These are phyloP conservation scores for Cladosporium sp. DNA, from an alignment of 2,329 filamentous ascomycete genomes.

Conservation along the genomic window DNA sequence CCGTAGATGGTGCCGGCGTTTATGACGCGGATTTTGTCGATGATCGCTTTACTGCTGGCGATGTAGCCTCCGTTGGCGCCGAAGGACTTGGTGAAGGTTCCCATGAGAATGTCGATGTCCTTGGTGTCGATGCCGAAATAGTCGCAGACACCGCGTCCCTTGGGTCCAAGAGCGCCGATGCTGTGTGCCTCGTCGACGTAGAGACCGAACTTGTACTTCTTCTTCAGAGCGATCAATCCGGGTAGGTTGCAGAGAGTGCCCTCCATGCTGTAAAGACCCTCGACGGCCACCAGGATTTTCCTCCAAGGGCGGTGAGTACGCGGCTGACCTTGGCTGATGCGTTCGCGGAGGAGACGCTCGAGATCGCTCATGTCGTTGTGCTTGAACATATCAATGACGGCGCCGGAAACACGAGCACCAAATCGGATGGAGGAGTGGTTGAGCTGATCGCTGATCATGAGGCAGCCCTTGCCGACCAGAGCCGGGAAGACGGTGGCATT, in stretches of 20 bases:
- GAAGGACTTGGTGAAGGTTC: slow-evolving; percentile 96
- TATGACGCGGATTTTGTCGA: slow-evolving; percentile 82
- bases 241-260: slow-evolving; percentile 98
- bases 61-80: slow-evolving; percentile 97
- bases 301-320: slow-evolving; percentile 99
- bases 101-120: slow-evolving; percentile 95
- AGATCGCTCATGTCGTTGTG: slow-evolving; percentile 93
- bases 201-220: slow-evolving; percentile 93
- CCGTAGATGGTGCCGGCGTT: slow-evolving; percentile 86
- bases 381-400: slow-evolving; percentile 94
- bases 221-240: slow-evolving; percentile 78
- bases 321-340: slow-evolving; percentile 93
- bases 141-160: slow-evolving; percentile 89
- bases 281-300: slow-evolving; percentile 95
- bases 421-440: slow-evolving; percentile 98
- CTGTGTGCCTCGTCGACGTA: slow-evolving; percentile 98
- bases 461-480: slow-evolving; percentile 83
- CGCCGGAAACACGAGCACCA: slow-evolving; percentile 87
- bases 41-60: slow-evolving; percentile 81
- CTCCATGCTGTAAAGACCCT: slow-evolving; percentile 99
- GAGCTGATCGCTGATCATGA: slow-evolving; percentile 94
- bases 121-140: slow-evolving; percentile 89
- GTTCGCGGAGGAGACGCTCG: slow-evolving; percentile 81
- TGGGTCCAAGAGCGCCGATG: slow-evolving; percentile 84
- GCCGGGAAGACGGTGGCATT: slow-evolving; percentile 92